phyloP scores from a whole-genome alignment of 305 asterid species.

The Solanum hybrid region DNA sequence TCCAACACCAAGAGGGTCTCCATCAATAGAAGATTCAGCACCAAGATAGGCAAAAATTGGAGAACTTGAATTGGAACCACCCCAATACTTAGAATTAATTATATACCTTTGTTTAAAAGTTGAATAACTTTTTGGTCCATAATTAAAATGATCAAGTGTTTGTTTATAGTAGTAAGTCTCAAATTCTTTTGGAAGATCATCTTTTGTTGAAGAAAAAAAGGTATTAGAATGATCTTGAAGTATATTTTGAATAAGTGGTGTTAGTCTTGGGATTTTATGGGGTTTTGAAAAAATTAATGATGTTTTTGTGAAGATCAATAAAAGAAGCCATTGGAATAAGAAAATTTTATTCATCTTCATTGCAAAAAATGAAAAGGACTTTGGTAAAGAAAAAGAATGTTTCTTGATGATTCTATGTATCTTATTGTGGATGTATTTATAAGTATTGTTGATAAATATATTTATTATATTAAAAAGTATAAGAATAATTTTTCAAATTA shows the following conservation, averaged over 20 bases:
- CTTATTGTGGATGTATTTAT: neutral
- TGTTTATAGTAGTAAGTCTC: constrained; percentile 36
- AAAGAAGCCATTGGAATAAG: constrained; percentile 1
- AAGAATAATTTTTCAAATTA: too few relatives aligned
- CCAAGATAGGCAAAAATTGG: constrained; percentile 68
- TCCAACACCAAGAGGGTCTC: constrained; percentile 22
- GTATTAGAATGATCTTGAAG: neutral
- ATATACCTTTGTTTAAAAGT: constrained; percentile 51
- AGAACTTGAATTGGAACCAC: constrained; percentile 33
- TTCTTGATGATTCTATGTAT: neutral
- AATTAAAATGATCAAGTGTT: constrained; percentile 69
- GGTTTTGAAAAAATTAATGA: constrained; percentile 1
- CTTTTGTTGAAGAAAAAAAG: neutral
- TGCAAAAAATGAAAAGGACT: neutral
- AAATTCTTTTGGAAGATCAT: constrained; percentile 8
- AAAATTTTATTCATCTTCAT: neutral
- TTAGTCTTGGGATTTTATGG: constrained; percentile 15
- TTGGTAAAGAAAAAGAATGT: neutral
- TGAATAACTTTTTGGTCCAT: constrained; percentile 41
- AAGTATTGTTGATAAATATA: neutral
- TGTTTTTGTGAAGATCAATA: neutral
- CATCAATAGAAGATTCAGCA: constrained; percentile 41
- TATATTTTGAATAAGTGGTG: constrained; percentile 5
- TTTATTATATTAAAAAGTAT: too few relatives aligned
- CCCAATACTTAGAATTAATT: constrained; percentile 43